These are phyloP conservation scores for Globisporangium paroecandrum DNA, from an alignment of 352 stramenopile genomes.

Conservation along the genomic window DNA sequence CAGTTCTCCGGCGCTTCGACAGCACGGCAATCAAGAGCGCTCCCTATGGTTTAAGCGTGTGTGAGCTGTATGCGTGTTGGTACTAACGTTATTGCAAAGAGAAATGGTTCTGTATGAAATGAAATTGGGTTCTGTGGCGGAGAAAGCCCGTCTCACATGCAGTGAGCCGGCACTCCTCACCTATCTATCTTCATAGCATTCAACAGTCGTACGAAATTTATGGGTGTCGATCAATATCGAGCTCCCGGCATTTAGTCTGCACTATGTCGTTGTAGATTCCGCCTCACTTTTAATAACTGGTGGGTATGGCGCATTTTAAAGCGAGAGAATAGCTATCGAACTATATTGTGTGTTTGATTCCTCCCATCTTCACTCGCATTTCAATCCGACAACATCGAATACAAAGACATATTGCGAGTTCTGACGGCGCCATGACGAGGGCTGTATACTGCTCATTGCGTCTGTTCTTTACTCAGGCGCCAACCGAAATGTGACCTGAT, in stretches of 20 bases:
- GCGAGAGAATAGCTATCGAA: background rate
- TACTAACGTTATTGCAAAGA: background rate
- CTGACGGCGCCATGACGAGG: background rate
- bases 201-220: background rate
- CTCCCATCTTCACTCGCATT: background rate
- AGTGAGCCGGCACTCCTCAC: background rate
- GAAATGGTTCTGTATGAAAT: background rate
- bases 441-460: background rate
- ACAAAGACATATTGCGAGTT: background rate
- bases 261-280: background rate
- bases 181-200: background rate
- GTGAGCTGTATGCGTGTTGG: too few relatives aligned
- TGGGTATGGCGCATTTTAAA: background rate
- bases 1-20: conserved; percentile 1
- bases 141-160: background rate
- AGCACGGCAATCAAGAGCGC: background rate
- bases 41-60: background rate
- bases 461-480: background rate
- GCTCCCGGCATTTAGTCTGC: too few relatives aligned
- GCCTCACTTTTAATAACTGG: background rate
- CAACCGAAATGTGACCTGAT: background rate
- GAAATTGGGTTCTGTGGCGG: background rate
- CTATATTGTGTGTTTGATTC: background rate
- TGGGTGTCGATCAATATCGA: background rate
- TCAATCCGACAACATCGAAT: background rate